Base-by-base conservation (phyloP, 768 basidiomycete genomes). In the Naematelia aurantialba region DNA sequence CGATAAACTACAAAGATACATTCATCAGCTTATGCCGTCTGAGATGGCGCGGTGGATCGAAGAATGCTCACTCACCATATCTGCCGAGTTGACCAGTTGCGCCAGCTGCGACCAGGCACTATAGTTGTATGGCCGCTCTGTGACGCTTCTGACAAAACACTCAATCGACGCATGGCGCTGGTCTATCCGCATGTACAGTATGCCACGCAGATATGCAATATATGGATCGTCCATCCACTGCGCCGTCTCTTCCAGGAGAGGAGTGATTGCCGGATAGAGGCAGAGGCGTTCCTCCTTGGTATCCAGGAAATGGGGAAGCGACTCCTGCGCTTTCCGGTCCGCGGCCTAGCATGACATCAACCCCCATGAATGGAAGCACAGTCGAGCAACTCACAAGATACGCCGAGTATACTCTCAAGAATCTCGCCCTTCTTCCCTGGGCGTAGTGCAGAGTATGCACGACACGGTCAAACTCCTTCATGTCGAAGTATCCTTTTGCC, bases 101-200 rank as follows among this genome's bases (percentile, higher is more conserved):
- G 76, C 73, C 27, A 98, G 80, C 45, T 91, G 81, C 5, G 83
- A 79, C 92, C 92, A 98, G n/a, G 85, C 80, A 25, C 89, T 88
- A 92, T 93, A 98, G 72, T 97, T 97, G 86, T 89, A 97, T 12
- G 89, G 87, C 69, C 86, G 89, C 4, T 82, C 81, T 34, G 82
- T 81, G 45, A 94, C 85, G 12, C 91, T 92, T 30, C 84, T 78
- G 17, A 96, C 80, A 13, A 85, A 83, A 65, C 81, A 82, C 72
- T 93, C 91, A 12, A 94, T 88, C 1, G 94, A 91, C 71, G 91
- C 88, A 60, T 89, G 86, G 24, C 91, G 83, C 60, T 88, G 82
- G 48, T 85, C 84, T 50, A 93, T 79, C 12, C 89, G 85, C 46
- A 85, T 85, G 55, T 94, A 83, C 62, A 96, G 85, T 3, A 97